phyloP scores from a whole-genome alignment of 441 rosid genomes.

The Gossypium aridum region DNA sequence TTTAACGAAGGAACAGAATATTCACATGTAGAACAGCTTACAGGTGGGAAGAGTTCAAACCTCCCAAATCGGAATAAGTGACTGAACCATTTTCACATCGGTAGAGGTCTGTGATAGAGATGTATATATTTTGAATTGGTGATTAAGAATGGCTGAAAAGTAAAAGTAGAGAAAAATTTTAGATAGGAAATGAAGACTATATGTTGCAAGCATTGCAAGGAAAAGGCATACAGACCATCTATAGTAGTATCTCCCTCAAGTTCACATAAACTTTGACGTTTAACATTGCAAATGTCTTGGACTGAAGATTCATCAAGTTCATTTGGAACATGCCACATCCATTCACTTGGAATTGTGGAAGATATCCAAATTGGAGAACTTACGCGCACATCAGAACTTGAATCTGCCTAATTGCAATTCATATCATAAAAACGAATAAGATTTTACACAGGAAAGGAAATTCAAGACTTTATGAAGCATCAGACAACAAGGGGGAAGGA shows the following conservation, averaged over 20 bases:
- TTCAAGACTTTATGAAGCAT: slow-evolving; percentile 6
- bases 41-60: slow-evolving; percentile 30
- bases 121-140: slow-evolving; percentile 48
- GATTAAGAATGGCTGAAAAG: slow-evolving; percentile 77
- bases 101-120: slow-evolving; percentile 72
- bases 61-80: slow-evolving; percentile 98
- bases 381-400: slow-evolving; percentile 32
- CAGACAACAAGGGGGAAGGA: slow-evolving; percentile 1
- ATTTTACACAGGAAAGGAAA: slow-evolving; percentile 3
- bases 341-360: slow-evolving; percentile 67
- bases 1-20: slow-evolving; percentile 16
- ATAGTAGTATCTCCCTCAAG: slow-evolving; percentile 89
- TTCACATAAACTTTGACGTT: slow-evolving; percentile 78
- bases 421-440: slow-evolving; percentile 14
- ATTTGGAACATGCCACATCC: slow-evolving; percentile 62
- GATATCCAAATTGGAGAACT: slow-evolving; percentile 61
- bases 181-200: slow-evolving; percentile 9
- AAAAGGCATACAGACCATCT: slow-evolving; percentile 49
- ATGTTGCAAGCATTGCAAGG: slow-evolving; percentile 2
- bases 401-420: slow-evolving; percentile 56
- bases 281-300: slow-evolving; percentile 31
- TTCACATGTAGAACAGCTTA: slow-evolving; percentile 11
- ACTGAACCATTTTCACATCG: slow-evolving; percentile 92
- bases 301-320: slow-evolving; percentile 40
- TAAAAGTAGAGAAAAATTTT: slow-evolving; percentile 14